Base-by-base conservation (phyloP, 2,329 filamentous ascomycete genomes). In the Colletotrichum lupini region DNA sequence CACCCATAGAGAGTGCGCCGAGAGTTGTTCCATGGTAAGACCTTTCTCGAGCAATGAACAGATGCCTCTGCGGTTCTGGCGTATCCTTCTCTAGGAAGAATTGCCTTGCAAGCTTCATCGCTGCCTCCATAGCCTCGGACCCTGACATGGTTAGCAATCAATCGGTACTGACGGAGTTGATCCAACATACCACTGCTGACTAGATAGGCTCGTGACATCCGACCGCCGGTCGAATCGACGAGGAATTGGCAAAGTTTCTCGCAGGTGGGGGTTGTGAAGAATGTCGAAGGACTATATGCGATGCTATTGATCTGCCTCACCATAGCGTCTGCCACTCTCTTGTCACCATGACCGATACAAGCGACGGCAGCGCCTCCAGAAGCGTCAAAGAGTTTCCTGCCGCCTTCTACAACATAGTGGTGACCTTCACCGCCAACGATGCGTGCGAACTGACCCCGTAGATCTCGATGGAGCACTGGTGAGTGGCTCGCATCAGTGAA, bases 1-100 rank as follows among this genome's bases (percentile, higher is more conserved):
- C 92, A 11, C 92, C 88, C 19, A 92, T 84, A 0, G 89, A 88
- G 67, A 95, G 85, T 1, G 92, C 87, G 0, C 92, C 93, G 0
- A 95, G 82, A 0, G 93, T 95, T 4, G 87, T 91, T 9, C 93
- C 93, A 75, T 95, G 93, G 76, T 94, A 95, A 5, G 92, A 93
- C 55, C 90, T 87, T 46, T 88, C 81, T 16, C 93, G 87, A 4
- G 91, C 87, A 76, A 95, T 94, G 80, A 94, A 94, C 12, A 87
- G 85, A 0, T 82, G 86, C n/a, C 93, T 87, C 52, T 86, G 80
- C 1, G 87, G 85, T 75, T 94, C 86, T 0, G 89, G 82, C 0
- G 83, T 81, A 2, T 79, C 74, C 2, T 77, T 71, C 68, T 87
- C 86, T 6, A 85, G 77, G 63, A 83, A 86, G 67, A 86, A 89